These are phyloP conservation scores for Boletus hoseneyae DNA, from an alignment of 1,284 basidiomycete species.

Conservation along the genomic window DNA sequence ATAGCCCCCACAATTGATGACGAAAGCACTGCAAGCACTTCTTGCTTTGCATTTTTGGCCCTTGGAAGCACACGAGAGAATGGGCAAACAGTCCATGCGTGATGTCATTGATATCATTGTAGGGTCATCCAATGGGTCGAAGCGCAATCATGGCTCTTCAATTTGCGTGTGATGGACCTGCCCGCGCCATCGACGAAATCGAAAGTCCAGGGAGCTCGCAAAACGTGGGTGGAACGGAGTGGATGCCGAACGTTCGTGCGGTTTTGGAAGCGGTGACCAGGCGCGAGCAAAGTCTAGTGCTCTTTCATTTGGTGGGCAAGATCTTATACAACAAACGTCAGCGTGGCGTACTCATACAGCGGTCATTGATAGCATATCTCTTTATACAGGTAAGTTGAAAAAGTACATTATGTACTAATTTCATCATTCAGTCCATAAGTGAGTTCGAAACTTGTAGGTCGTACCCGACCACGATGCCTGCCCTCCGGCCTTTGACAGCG, in stretches of 20 bases:
- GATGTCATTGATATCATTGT: slow-evolving; percentile 74
- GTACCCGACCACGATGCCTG: no score
- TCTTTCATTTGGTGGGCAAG: slow-evolving; percentile 94
- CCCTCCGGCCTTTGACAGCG: no score
- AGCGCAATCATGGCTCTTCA: slow-evolving; percentile 92
- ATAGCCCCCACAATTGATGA: slow-evolving; percentile 85
- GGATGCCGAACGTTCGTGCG: slow-evolving; percentile 24
- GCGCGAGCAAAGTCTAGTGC: slow-evolving; percentile 79
- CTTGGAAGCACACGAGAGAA: slow-evolving; percentile 2
- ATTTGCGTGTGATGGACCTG: slow-evolving; percentile 59
- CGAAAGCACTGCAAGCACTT: slow-evolving; percentile 71
- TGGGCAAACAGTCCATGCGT: slow-evolving; percentile 45
- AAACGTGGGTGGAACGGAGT: slow-evolving; percentile 13
- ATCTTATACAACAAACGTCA: slow-evolving; percentile 93
- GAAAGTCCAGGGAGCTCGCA: slow-evolving; percentile 33
- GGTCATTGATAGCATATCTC: slow-evolving; percentile 10
- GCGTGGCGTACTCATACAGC: neutral
- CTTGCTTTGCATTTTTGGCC: slow-evolving; percentile 47
- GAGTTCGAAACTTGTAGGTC: no score
- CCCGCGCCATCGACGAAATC: slow-evolving; percentile 17
- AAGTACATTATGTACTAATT: no score
- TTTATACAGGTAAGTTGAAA: slow-evolving; percentile 62
- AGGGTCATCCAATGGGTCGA: slow-evolving; percentile 75
- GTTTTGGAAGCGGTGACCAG: slow-evolving; percentile 71
- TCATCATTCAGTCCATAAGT: no score